A percentile compares a stretch with the other conserved stretches of the same genome.
These are phyloP conservation scores for Calonectria multiphialidica DNA, from an alignment of 2,329 filamentous ascomycete species.

Conservation along the genomic window DNA sequence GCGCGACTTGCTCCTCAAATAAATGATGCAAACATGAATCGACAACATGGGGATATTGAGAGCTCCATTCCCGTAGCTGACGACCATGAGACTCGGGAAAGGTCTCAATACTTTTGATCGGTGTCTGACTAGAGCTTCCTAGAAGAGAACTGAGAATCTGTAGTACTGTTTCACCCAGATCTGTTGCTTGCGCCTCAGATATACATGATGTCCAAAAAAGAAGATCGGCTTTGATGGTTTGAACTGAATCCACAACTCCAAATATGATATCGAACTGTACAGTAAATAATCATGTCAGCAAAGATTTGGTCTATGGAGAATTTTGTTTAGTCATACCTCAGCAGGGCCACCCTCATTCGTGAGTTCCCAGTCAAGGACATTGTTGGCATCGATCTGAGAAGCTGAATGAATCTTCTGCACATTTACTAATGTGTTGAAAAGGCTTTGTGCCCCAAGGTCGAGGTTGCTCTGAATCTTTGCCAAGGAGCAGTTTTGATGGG, in stretches of 20 bases:
- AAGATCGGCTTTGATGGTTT: not conserved
- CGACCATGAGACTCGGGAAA: not conserved
- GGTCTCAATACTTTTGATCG: not conserved
- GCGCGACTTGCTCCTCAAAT: not conserved
- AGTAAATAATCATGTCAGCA: not conserved
- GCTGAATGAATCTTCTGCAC: not conserved
- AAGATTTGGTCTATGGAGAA: not conserved
- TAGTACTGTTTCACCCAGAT: not conserved
- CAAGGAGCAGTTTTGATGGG: not conserved
- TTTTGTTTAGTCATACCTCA: not conserved
- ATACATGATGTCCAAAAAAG: not conserved
- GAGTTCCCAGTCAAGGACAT: not conserved
- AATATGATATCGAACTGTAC: not conserved
- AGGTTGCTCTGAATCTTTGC: not conserved
- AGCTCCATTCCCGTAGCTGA: not conserved
- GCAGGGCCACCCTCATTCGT: not conserved
- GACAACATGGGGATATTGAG: not conserved
- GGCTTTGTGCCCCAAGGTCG: not conserved
- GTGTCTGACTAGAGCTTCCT: not conserved
- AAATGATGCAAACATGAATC: not conserved
- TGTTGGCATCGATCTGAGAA: not conserved
- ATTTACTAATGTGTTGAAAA: not conserved
- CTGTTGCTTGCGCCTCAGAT: not conserved
- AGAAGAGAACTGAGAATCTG: not conserved
- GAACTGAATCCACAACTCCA: not conserved